Evolutionary conservation across 2,329 filamentous ascomycete species (phyloP), one percentile per base, ranked within the genome.

Genomic region (Truncatella angustata): DNA sequence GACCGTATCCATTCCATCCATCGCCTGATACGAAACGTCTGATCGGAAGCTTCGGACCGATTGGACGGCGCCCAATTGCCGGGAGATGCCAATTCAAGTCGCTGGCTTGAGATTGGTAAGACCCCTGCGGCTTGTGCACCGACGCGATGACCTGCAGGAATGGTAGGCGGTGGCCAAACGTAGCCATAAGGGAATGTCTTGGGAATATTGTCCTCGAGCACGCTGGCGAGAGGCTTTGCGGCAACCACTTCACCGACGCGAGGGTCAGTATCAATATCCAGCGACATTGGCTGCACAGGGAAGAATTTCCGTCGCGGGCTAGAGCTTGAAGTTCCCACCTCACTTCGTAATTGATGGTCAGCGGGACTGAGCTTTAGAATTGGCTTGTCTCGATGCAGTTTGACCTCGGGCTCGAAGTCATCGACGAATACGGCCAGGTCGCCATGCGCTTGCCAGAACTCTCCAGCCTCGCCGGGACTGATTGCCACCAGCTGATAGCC

Each of bases 131-230:
- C 59, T 26, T 63, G 58, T 4, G 73, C 72, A 1, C 67, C 59
- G 4, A 80, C 76, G 21, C 84, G 84, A 20, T 82, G 71, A 1
- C 67, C 61, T 2, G 86, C 80, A 0, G 90, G 91, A 11, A 96
- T 80, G 0, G 75, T 79, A 0, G 79, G 74, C 0, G 91, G 87
- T 6, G 91, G 91, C 91, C 91, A 96, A 9, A 91, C 69, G n/a
- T 74, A 67, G 43, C 73, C 74, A 53, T 80, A 80, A 24, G 71
- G 76, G 52, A 72, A 78, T 3, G 56, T 56, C 1, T 54, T 37
- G 4, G 30, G 53, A 40, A 68, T 55, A 52, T 63, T 58, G 55
- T 70, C 52, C 51, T 69, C 52, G 44, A 72, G 58, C 43, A 67
- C 53, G 57, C 73, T 59, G 58, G 68, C 56, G 44, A 77, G 55